phyloP scores from a whole-genome alignment of 805 yeast genomes.

The Phaffomyces opuntiae region DNA sequence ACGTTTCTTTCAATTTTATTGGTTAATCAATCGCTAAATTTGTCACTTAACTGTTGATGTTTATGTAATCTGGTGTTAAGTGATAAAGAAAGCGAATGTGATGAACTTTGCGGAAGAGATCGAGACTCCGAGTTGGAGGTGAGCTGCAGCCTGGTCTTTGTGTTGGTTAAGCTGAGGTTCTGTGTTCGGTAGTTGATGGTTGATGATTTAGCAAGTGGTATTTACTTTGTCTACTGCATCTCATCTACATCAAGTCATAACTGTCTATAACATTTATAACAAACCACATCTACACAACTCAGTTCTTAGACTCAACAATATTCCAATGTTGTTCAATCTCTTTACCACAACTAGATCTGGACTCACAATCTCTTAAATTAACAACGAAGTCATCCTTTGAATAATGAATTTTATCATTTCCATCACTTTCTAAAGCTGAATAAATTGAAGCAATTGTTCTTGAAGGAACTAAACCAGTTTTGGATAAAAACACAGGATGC shows the following conservation, averaged over 20 bases:
- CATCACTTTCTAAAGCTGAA: conserved; percentile 28
- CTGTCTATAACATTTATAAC: not conserved
- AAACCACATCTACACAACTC: not conserved
- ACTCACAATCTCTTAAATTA: conserved; percentile 50
- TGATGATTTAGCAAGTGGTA: too few species aligned
- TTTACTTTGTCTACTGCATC: too few species aligned
- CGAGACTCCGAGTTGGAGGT: too few species aligned
- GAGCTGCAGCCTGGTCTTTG: too few species aligned
- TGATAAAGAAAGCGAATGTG: conserved; percentile 18
- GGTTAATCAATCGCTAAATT: conserved; percentile 18
- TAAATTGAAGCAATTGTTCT: conserved; percentile 46
- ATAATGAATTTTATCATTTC: conserved; percentile 45
- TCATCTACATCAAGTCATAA: too few species aligned
- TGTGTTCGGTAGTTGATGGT: too few species aligned
- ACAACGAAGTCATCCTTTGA: conserved; percentile 63
- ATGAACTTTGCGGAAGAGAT: too few species aligned
- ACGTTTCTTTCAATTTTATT: too few species aligned
- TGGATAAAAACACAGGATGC: conserved; percentile 80
- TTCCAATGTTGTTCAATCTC: conserved; percentile 34
- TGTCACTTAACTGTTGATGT: conserved; percentile 19
- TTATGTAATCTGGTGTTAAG: conserved; percentile 9
- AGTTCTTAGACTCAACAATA: not conserved
- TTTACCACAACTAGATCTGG: conserved; percentile 44
- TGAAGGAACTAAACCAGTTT: conserved; percentile 65
- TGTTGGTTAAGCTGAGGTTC: too few species aligned